Base-by-base conservation (phyloP, 1,284 basidiomycete species). In the Ganoderma resinaceum region DNA sequence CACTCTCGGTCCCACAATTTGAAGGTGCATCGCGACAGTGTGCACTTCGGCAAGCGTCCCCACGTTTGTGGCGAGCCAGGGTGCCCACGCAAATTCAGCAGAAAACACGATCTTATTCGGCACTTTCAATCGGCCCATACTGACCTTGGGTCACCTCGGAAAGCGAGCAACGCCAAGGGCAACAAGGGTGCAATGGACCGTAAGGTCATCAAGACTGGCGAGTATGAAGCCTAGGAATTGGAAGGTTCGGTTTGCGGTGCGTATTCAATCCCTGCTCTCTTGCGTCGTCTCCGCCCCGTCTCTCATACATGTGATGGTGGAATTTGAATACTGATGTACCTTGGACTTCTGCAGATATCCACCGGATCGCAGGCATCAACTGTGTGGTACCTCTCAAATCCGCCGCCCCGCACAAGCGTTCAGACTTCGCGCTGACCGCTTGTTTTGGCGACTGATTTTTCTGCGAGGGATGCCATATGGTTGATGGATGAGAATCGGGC, bases 1-100 rank as follows among this genome's bases (percentile, higher is more conserved):
- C 66, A 66, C 59, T 62, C 69, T 1, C 69, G 71, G 4, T 63
- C 46, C 12, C 61, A 72, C 53, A 72, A 72, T 52, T 52, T 68
- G 4, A 66, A 63, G 12, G 67, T 67, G 9, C 71, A 72, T 63
- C 16, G 49, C 58, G 55, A 40, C 3, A 55, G 65, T 31, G 67
- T 70, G 26, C 71, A 72, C 66, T 3, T 49, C 4, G 29, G 40
- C 6, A 16, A 40, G 60, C 71, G 71, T 20, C 18, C 14, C 2
- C 40, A 53, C 55, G 53, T 14, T 4, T 72, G 71, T 66, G 16
- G 26, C 6, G 42, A 60, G 0, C 12, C 20, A 0, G 61, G 52
- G 18, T 72, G 70, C 58, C 1, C 0, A 9, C 46, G 49, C 20
- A 23, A 52, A 3, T 72, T 72, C 62, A 64, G 66, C 38, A 61